Percentiles rank a stretch among this genome's conserved stretches.
phyloP scores from a whole-genome alignment of 2,329 filamentous ascomycete genomes.

The Arthroderma uncinatum region DNA sequence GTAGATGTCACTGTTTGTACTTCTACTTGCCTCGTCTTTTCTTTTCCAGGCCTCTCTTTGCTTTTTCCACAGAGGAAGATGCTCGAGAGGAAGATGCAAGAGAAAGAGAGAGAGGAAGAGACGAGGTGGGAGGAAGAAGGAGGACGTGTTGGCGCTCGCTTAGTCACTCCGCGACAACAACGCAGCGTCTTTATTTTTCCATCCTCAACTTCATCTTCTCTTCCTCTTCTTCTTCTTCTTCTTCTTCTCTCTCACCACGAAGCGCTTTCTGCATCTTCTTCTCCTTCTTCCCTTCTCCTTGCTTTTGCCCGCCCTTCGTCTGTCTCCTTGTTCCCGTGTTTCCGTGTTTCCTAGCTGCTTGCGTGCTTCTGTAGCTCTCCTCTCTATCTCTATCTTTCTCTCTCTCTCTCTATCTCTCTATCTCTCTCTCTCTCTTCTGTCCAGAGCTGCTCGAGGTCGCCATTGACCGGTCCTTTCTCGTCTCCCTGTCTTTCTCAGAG shows the following conservation, averaged over 20 bases:
- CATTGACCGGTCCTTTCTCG: constrained; percentile 8
- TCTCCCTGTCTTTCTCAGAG: not conserved
- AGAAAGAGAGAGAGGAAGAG: too few species aligned
- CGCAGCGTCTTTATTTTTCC: not conserved
- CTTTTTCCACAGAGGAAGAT: too few species aligned
- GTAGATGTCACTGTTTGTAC: too few species aligned
- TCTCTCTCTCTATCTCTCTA: constrained; percentile 13
- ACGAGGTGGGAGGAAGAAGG: not conserved
- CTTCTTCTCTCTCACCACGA: not conserved
- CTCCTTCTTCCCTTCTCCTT: constrained; percentile 7
- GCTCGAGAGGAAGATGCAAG: too few species aligned
- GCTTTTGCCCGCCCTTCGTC: not conserved
- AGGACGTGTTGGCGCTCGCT: not conserved
- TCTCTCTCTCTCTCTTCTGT: constrained; percentile 9
- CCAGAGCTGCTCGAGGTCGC: not conserved
- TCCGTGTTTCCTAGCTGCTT: constrained; percentile 20
- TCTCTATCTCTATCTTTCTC: not conserved
- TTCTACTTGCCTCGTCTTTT: too few species aligned
- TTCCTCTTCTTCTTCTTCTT: constrained; percentile 5
- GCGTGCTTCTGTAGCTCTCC: constrained; percentile 8
- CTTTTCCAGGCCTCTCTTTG: too few species aligned
- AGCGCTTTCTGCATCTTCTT: constrained; percentile 1
- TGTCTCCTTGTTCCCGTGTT: constrained; percentile 19
- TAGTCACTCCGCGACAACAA: not conserved
- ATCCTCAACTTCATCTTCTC: not conserved